Base-by-base conservation (phyloP, 345 rosid species). In the Murraya koenigii region DNA sequence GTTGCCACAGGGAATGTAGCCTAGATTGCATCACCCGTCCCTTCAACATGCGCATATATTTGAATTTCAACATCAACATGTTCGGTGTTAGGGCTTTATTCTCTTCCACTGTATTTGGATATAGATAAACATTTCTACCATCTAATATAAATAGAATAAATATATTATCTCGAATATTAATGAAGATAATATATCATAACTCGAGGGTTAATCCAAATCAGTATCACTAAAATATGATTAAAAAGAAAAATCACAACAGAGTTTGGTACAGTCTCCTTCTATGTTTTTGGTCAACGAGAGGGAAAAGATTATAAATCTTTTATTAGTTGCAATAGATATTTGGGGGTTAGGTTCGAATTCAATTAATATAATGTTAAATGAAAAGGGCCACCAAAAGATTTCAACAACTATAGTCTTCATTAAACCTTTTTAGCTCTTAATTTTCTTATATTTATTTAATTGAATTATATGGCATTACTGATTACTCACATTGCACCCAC, bases 341-440 rank as follows among this genome's bases (percentile, higher is more conserved):
- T 49, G 11, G 69, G 72, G 68, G 86, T 79, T 89, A 76, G 80
- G 84, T 81, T 15, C 7, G 73, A 75, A 86, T 81, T 85, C 82
- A 75, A 38, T 80, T 84, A 81, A 88, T 82, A 83, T 82, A 44
- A 3, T 44, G 49, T 85, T 82, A 84, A 84, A 44, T 44, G 17
- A 74, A 65, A 70, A 49, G 76, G 80, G 78, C 63, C 11, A 78
- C 78, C 80, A 79, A 74, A 78, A 84, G 81, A 87, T 82, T 83
- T 56, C 41, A 78, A 66, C 75, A 79, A 19, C 15, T 75, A 63
- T 82, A 60, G 20, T 72, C 67, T 26, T 75, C 68, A 58, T 74
- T 47, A 66, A 23, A 72, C 56, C 49, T 75, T 71, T 62, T 74
- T 22, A 38, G 67, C 66, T 63, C 64, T 66, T 75, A 79, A 62